Conservation (phyloP, 2,329 filamentous ascomycete species). For the Aspergillus sp. region DNA sequence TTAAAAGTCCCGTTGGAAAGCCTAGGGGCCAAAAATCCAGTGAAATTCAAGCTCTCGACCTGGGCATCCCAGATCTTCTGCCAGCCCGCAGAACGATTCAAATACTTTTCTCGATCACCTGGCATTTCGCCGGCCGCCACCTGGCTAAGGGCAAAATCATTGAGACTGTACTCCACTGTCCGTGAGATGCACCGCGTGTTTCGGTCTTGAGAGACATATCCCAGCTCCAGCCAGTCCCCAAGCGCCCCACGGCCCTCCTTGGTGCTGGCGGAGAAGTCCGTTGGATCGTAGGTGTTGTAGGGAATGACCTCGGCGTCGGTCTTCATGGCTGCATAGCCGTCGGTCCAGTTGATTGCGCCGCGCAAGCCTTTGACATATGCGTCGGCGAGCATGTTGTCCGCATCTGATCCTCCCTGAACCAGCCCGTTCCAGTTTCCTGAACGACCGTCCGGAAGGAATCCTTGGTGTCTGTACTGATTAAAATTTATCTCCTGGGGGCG, state of each 20-base stretch:
- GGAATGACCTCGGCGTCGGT: slow-evolving; percentile 65
- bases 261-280: slow-evolving; percentile 57
- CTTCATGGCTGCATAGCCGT: slow-evolving; percentile 62
- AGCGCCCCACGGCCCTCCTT: slow-evolving; percentile 68
- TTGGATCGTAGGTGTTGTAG: slow-evolving; percentile 56
- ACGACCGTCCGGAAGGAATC: slow-evolving; percentile 64
- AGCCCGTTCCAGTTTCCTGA: slow-evolving; percentile 65
- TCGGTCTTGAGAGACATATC: slow-evolving; percentile 61
- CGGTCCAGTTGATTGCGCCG: slow-evolving; percentile 62
- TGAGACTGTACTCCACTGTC: slow-evolving; percentile 65
- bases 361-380: slow-evolving; percentile 68
- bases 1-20: slow-evolving; percentile 49
- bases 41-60: slow-evolving; percentile 57
- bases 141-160: slow-evolving; percentile 62
- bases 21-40: slow-evolving; percentile 55
- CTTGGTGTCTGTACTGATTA: slow-evolving; percentile 36
- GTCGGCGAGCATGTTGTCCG: slow-evolving; percentile 70
- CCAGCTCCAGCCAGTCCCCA: slow-evolving; percentile 63
- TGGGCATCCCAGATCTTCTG: slow-evolving; percentile 66
- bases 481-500: neutral
- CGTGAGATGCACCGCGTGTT: slow-evolving; percentile 61
- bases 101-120: slow-evolving; percentile 51
- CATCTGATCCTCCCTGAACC: slow-evolving; percentile 65
- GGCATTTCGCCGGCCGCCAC: slow-evolving; percentile 51
- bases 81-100: slow-evolving; percentile 66